Evolutionary conservation across 2,329 filamentous ascomycete genomes (phyloP).

Genomic region (Penicillium sp.): DNA sequence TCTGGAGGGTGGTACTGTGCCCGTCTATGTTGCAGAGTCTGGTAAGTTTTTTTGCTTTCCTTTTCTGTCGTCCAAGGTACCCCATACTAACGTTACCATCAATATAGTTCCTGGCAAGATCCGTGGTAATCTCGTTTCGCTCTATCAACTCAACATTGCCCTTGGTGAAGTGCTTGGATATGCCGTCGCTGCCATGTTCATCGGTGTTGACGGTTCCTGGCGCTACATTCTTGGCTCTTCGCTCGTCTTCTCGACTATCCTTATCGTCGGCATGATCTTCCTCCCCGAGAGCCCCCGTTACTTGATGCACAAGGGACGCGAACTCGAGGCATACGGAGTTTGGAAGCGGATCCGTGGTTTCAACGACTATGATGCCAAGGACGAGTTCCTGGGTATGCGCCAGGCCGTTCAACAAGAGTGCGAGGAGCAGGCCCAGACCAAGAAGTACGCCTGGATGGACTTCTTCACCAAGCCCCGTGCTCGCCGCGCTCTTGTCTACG

Average conservation of each 20-base stretch:
- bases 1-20: constrained; percentile 72
- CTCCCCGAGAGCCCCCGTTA: constrained; percentile 70
- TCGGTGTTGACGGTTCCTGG: constrained; percentile 70
- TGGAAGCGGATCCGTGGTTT: constrained; percentile 72
- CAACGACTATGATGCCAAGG: constrained; percentile 56
- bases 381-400: constrained; percentile 74
- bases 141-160: constrained; percentile 76
- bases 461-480: constrained; percentile 70
- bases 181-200: constrained; percentile 71
- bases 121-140: constrained; percentile 70
- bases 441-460: constrained; percentile 69
- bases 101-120: constrained; percentile 60
- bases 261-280: constrained; percentile 67
- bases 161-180: constrained; percentile 74
- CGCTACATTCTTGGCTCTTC: constrained; percentile 73
- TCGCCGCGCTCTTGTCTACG: constrained; percentile 66
- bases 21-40: constrained; percentile 70
- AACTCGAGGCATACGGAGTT: constrained; percentile 63
- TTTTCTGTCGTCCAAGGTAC: not conserved
- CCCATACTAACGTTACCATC: not conserved
- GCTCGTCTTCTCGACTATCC: constrained; percentile 67
- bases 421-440: constrained; percentile 53
- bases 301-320: constrained; percentile 66
- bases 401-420: constrained; percentile 61
- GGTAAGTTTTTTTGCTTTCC: constrained; percentile 20